A percentile compares a stretch with the other conserved stretches of the same genome.
Conservation (phyloP, 495 filamentous ascomycete species). For the Collariella sp. region DNA sequence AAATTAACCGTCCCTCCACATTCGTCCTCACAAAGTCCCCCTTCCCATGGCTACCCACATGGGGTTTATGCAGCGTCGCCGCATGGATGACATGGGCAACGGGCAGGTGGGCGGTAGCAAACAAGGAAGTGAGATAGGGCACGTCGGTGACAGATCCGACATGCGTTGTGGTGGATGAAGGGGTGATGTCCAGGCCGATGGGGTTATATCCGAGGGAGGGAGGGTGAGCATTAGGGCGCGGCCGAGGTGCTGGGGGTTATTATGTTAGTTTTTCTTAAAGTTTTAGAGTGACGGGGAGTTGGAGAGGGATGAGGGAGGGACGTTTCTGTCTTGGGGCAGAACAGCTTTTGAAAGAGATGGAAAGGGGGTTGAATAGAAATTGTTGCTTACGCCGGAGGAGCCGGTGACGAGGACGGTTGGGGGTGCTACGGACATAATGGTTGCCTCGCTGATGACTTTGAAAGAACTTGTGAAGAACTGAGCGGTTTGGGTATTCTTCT, state of each 20-base stretch:
- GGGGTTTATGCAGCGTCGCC: slow-evolving; percentile 29
- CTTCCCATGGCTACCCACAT: slow-evolving; percentile 21
- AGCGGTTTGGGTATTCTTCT: too few relatives aligned
- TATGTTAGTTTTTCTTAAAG: too few relatives aligned
- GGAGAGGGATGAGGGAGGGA: too few relatives aligned
- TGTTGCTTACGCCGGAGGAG: slow-evolving; percentile 26
- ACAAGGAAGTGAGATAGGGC: slow-evolving; percentile 10
- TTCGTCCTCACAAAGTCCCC: slow-evolving; percentile 23
- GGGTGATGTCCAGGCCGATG: slow-evolving; percentile 23
- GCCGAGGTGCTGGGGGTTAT: too few relatives aligned
- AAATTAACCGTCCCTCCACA: slow-evolving; percentile 18
- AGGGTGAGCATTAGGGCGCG: slow-evolving; percentile 23
- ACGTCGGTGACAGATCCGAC: slow-evolving; percentile 19
- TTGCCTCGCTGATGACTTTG: too few relatives aligned
- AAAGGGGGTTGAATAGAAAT: too few relatives aligned
- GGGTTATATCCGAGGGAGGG: slow-evolving; percentile 18
- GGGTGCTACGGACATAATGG: too few relatives aligned
- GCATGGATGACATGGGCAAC: slow-evolving; percentile 23
- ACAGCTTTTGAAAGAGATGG: too few relatives aligned
- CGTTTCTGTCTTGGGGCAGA: too few relatives aligned
- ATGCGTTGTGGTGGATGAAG: slow-evolving; percentile 16
- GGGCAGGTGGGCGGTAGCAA: slow-evolving; percentile 7
- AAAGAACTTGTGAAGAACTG: too few relatives aligned
- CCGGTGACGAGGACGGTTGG: slow-evolving; percentile 25
- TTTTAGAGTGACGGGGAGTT: too few relatives aligned